Evolutionary conservation across 2,329 filamentous ascomycete species (phyloP).

Genomic region (Xylaria sp.): DNA sequence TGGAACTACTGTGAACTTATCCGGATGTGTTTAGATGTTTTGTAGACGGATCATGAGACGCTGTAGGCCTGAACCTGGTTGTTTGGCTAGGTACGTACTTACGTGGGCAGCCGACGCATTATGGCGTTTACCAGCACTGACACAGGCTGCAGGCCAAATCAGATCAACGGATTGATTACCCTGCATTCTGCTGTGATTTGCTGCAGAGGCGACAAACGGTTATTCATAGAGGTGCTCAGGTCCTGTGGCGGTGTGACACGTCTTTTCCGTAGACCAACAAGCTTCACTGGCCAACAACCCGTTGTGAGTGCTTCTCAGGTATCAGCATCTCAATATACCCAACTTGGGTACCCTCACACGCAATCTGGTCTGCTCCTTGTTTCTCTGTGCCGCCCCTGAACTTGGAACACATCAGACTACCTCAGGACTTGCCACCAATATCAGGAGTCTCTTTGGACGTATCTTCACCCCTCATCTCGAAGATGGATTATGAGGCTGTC

Average conservation of each 20-base stretch:
- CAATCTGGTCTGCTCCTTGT: not conserved
- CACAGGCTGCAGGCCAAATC: not conserved
- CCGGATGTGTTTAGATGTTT: not conserved
- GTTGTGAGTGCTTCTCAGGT: not conserved
- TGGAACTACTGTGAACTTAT: not conserved
- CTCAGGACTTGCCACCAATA: not conserved
- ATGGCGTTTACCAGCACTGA: not conserved
- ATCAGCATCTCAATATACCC: not conserved
- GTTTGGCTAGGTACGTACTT: not conserved
- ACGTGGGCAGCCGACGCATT: conserved; percentile 1
- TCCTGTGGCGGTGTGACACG: conserved; percentile 2
- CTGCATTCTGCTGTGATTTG: not conserved
- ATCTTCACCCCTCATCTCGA: conserved; percentile 5
- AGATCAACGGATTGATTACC: not conserved
- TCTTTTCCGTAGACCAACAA: conserved; percentile 6
- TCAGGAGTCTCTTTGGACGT: not conserved
- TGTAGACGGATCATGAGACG: not conserved
- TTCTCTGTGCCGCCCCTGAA: not conserved
- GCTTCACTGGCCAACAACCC: not conserved
- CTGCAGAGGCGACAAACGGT: not conserved
- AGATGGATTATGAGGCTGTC: not conserved
- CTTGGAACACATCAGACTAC: not conserved
- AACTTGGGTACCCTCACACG: not conserved
- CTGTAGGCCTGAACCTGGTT: not conserved
- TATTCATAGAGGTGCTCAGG: not conserved